Percentiles rank a stretch among this genome's conserved stretches.
phyloP scores from a whole-genome alignment of 495 filamentous ascomycete species.

The Penicillium fimorum region DNA sequence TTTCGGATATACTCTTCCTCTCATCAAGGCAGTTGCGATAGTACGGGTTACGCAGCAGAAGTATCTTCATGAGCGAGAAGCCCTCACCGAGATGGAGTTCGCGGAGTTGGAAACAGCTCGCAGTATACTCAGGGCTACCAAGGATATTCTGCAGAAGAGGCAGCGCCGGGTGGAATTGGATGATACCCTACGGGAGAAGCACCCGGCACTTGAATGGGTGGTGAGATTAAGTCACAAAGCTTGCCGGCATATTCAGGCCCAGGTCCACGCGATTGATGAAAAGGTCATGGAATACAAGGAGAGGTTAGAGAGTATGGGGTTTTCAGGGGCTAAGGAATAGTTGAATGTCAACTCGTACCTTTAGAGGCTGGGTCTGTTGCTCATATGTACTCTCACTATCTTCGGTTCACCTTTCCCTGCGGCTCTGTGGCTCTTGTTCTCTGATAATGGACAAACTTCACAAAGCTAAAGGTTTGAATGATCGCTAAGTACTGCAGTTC shows the following conservation, averaged over 20 bases:
- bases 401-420: neutral
- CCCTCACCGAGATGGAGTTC: neutral
- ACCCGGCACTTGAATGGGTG: too few relatives aligned
- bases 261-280: neutral
- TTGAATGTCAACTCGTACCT: neutral
- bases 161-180: neutral
- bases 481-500: neutral
- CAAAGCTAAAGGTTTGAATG: neutral
- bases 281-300: neutral
- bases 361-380: neutral
- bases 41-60: neutral
- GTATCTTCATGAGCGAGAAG: neutral
- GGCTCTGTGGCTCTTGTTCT: neutral
- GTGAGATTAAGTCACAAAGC: too few relatives aligned
- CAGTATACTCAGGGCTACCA: neutral
- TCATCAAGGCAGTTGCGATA: neutral
- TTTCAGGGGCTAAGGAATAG: neutral
- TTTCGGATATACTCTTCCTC: neutral
- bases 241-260: neutral
- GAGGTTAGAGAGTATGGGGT: neutral
- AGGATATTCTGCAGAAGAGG: neutral
- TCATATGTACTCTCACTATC: neutral
- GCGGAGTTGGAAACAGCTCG: neutral
- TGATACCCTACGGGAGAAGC: neutral
- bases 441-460: neutral